These are phyloP conservation scores for Ganoderma multipileum DNA, from an alignment of 1,284 basidiomycete species.

Conservation along the genomic window DNA sequence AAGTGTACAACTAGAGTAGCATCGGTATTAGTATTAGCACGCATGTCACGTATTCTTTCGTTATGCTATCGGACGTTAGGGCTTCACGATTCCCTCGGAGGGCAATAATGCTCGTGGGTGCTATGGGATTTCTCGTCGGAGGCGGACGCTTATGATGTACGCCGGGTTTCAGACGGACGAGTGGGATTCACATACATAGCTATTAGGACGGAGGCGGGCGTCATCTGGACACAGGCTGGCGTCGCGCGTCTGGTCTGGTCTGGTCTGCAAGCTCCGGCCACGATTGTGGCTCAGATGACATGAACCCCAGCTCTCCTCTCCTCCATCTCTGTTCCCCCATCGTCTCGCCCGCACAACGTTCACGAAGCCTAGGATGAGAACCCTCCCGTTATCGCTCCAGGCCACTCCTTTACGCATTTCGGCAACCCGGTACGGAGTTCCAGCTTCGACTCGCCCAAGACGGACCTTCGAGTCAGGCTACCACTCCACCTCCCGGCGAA, in stretches of 20 bases:
- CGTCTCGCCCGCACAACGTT: neutral
- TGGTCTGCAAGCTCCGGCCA: conserved; percentile 26
- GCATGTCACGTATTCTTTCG: conserved; percentile 20
- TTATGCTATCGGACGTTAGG: conserved; percentile 28
- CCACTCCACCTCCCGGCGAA: conserved; percentile 11
- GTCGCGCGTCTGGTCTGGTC: conserved; percentile 15
- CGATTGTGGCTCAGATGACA: conserved; percentile 4
- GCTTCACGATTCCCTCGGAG: neutral
- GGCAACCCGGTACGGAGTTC: neutral
- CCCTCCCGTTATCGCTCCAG: neutral
- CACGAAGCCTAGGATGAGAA: conserved; percentile 5
- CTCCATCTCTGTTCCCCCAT: neutral
- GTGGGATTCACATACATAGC: no score
- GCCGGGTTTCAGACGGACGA: neutral
- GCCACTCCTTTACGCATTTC: neutral
- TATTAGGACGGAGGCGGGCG: no score
- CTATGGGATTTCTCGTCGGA: neutral
- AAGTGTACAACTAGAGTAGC: conserved; percentile 44
- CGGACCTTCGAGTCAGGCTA: conserved; percentile 7
- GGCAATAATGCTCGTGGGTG: neutral
- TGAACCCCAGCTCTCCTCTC: conserved; percentile 10
- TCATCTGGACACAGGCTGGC: conserved; percentile 7
- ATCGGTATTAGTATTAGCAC: conserved; percentile 17
- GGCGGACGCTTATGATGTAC: neutral
- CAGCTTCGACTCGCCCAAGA: conserved; percentile 12